phyloP scores from a whole-genome alignment of 805 yeast genomes.

The Metschnikowia matae region DNA sequence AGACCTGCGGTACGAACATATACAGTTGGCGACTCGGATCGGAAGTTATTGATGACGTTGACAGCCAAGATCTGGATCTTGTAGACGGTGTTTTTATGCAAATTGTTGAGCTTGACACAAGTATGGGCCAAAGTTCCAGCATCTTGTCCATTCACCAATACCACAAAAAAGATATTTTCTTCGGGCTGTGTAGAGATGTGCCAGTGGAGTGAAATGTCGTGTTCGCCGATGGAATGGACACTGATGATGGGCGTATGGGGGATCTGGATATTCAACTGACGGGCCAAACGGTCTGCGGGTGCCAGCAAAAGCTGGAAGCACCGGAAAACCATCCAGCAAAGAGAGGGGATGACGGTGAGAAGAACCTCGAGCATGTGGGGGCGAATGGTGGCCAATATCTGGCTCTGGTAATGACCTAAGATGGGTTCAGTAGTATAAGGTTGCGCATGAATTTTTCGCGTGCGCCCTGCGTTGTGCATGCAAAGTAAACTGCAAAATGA shows the following conservation, averaged over 20 bases:
- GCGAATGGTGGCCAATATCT: not conserved
- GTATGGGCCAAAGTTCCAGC: slow-evolving; percentile 34
- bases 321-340: slow-evolving; percentile 39
- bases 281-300: slow-evolving; percentile 46
- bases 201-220: slow-evolving; percentile 50
- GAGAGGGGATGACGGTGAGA: slow-evolving; percentile 30
- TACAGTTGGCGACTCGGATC: slow-evolving; percentile 31
- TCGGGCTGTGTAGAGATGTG: slow-evolving; percentile 21
- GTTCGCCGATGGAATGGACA: slow-evolving; percentile 47
- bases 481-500: not conserved
- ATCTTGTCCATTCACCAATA: slow-evolving; percentile 33
- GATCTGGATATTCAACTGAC: slow-evolving; percentile 46
- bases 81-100: slow-evolving; percentile 26
- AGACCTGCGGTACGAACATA: slow-evolving; percentile 25
- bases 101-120: slow-evolving; percentile 32
- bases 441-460: slow-evolving; percentile 1
- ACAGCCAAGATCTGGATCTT: slow-evolving; percentile 36
- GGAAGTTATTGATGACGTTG: slow-evolving; percentile 32
- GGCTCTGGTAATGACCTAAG: not conserved
- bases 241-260: slow-evolving; percentile 55
- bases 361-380: slow-evolving; percentile 30
- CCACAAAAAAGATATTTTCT: slow-evolving; percentile 28
- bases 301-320: slow-evolving; percentile 34
- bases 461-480: slow-evolving; percentile 1
- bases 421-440: not conserved